A percentile compares a stretch with the other conserved stretches of the same genome.
phyloP scores from a whole-genome alignment of 208 protist species.

The Leptomonas seymouri region DNA sequence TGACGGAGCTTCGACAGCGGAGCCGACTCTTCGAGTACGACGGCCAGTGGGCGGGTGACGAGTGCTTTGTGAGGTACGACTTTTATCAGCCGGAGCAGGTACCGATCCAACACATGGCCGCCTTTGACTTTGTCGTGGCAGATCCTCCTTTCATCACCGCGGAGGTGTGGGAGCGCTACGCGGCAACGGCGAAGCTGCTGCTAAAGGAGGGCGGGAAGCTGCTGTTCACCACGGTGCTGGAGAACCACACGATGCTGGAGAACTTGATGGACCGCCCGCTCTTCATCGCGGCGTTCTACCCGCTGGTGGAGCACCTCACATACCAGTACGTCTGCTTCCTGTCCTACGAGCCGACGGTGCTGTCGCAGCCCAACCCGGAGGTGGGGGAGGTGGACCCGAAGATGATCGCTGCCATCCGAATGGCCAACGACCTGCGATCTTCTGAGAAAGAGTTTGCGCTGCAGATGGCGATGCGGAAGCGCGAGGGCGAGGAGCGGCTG shows the following conservation, averaged over 20 bases:
- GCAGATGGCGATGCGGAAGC: conserved; percentile 62
- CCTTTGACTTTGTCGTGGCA: conserved; percentile 93
- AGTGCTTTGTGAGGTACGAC: conserved; percentile 89
- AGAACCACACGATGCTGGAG: conserved; percentile 90
- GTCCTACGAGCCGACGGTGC: conserved; percentile 72
- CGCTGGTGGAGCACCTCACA: conserved; percentile 82
- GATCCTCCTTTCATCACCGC: conserved; percentile 95
- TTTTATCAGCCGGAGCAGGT: conserved; percentile 81
- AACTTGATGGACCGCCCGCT: conserved; percentile 63
- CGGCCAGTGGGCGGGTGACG: conserved; percentile 70
- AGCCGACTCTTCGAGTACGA: conserved; percentile 91
- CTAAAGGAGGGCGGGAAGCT: conserved; percentile 72
- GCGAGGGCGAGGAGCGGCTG: conserved; percentile 63
- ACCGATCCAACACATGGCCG: conserved; percentile 64
- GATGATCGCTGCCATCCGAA: conserved; percentile 49
- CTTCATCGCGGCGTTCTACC: conserved; percentile 84
- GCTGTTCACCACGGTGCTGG: conserved; percentile 89
- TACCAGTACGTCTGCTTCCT: conserved; percentile 95
- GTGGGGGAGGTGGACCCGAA: conserved; percentile 26
- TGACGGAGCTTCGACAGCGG: conserved; percentile 33
- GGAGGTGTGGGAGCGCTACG: conserved; percentile 89
- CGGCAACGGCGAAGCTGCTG: conserved; percentile 56
- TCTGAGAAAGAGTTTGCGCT: conserved; percentile 67
- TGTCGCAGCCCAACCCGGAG: conserved; percentile 33
- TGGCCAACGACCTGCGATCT: conserved; percentile 75